A percentile compares a stretch with the other conserved stretches of the same genome.
Evolutionary conservation across 208 protist species (phyloP).

Genomic region (Acanthamoeba polyphaga): DNA sequence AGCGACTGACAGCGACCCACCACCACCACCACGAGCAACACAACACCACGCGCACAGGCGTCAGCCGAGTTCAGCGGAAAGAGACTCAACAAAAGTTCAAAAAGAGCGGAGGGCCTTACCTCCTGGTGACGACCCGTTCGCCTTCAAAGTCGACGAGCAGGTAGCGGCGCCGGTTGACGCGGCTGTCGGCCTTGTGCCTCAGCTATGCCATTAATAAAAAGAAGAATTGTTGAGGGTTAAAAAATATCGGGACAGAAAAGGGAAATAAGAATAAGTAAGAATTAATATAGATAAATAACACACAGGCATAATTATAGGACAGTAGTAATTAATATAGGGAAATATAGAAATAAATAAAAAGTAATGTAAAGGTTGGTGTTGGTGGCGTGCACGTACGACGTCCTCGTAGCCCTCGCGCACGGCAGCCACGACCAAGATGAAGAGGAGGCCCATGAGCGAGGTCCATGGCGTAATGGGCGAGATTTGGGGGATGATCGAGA

Average conservation of each 20-base stretch:
- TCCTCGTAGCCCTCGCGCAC: conserved; percentile 97
- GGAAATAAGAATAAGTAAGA: not conserved
- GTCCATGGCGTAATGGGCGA: conserved; percentile 94
- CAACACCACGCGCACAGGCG: too few species aligned
- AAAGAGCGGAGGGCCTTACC: not conserved
- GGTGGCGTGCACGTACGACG: conserved; percentile 89
- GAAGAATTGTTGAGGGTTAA: too few species aligned
- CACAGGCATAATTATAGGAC: not conserved
- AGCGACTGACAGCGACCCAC: not conserved
- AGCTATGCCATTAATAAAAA: too few species aligned
- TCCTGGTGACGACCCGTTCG: conserved; percentile 36
- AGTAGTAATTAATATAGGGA: not conserved
- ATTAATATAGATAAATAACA: not conserved
- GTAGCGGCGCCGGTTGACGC: conserved; percentile 35
- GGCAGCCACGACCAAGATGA: conserved; percentile 95
- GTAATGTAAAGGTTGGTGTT: not conserved
- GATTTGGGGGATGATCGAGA: conserved; percentile 94
- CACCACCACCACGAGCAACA: not conserved
- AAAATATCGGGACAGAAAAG: not conserved
- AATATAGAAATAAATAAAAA: not conserved
- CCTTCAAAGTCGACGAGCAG: conserved; percentile 6
- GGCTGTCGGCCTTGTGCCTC: conserved; percentile 53
- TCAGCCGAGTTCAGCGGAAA: not conserved
- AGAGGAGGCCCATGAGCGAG: conserved; percentile 93
- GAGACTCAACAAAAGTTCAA: not conserved